Evolutionary conservation across 805 yeast species (phyloP), one percentile per base, ranked within the genome.

Genomic region (Teunomyces pallodes): DNA sequence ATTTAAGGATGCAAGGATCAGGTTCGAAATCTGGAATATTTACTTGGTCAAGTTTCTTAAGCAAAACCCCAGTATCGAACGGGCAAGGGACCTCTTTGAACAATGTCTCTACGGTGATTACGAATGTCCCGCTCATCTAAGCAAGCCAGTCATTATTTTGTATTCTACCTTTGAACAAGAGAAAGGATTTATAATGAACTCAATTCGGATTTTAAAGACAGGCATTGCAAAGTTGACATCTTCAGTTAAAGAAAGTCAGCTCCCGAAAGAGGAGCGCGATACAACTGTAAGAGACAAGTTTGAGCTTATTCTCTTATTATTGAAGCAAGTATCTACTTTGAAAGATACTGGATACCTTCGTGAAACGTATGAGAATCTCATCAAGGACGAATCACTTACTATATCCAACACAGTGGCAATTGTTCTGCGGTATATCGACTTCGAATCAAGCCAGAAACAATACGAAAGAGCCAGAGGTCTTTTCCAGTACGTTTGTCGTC

Each of bases 41-140:
- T 91, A 90, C 61, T 60, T 90, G 29, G 64, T 76, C 0, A 81
- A 79, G 46, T 76, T 81, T 0, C 53, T 84, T 3, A 56, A 51
- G 20, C 44, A 45, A 13, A 52, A 54, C 7, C 60, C 45, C 12
- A 45, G 36, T 24, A 33, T 45, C 1, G 70, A 67, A 36, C 50
- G 70, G 29, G 65, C 87, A 5, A 69, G 96, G 32, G 96, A 87
- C 48, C 58, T 86, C 12, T 90, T 87, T 66, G 96, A 89, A 42
- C 81, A 82, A 39, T 78, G 90, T 4, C 55, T 87, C 3, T 31
- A 10, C 32, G 71, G 68, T 4, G 45, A 49, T 38, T 36, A 51
- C 31, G 49, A 51, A 29, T 46, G 87, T 52, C 86, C 87, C 0
- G 61, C 59, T 1, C 47, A 74, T 17, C 57, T 74, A n/a, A 70